phyloP scores from a whole-genome alignment of 2,329 filamentous ascomycete species.

The Fusarium papillatum region DNA sequence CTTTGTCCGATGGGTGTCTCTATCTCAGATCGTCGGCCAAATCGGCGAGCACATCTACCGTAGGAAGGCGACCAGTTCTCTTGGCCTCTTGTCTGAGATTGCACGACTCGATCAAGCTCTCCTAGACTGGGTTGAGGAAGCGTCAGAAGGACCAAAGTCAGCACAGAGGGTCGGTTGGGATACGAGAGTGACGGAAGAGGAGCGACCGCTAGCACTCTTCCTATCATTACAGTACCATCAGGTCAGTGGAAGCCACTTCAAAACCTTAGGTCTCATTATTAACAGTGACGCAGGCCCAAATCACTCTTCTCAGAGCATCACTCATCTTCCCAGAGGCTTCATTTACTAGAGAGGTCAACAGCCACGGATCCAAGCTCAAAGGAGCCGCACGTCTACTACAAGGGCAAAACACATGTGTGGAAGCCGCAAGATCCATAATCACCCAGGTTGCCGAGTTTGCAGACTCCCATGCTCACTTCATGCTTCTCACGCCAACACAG shows the following conservation, averaged over 20 bases:
- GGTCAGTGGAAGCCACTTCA: neutral
- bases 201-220: conserved; percentile 24
- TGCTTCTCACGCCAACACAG: conserved; percentile 31
- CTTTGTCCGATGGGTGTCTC: conserved; percentile 34
- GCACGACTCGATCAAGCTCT: conserved; percentile 31
- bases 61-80: conserved; percentile 22
- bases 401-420: conserved; percentile 35
- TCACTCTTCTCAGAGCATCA: conserved; percentile 34
- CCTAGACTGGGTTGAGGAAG: conserved; percentile 31
- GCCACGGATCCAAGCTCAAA: conserved; percentile 27
- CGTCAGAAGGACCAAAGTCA: conserved; percentile 19
- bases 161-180: conserved; percentile 3
- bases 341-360: conserved; percentile 26
- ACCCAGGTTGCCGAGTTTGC: conserved; percentile 37
- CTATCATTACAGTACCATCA: conserved; percentile 37
- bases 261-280: neutral
- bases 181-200: neutral
- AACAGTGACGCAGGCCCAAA: conserved; percentile 26
- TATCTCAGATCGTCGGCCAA: conserved; percentile 29
- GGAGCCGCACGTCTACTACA: conserved; percentile 27
- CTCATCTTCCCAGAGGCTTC: conserved; percentile 36
- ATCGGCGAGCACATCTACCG: conserved; percentile 39
- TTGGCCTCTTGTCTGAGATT: conserved; percentile 28
- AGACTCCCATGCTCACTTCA: conserved; percentile 25
- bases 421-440: conserved; percentile 37